phyloP scores from a whole-genome alignment of 106 monocot genomes.

The Chionographis japonica region DNA sequence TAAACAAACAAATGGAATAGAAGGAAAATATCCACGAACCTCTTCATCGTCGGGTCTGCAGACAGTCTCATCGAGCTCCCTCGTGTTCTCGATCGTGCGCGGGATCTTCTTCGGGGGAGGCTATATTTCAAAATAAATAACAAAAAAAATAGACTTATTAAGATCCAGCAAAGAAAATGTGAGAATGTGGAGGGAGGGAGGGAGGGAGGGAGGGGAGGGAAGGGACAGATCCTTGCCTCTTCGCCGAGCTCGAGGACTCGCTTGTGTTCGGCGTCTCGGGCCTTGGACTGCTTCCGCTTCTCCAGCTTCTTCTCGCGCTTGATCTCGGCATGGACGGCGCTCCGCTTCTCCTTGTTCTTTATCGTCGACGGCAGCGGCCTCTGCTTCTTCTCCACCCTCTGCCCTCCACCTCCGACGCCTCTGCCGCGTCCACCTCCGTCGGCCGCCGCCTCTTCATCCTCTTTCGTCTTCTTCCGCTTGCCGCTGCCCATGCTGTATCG shows the following conservation, averaged over 20 bases:
- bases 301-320: conserved; percentile 78
- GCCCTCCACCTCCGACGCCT: background rate
- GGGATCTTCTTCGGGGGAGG: conserved; percentile 48
- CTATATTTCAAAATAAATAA: conserved; percentile 8
- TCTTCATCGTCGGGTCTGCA: conserved; percentile 62
- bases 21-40: conserved; percentile 11
- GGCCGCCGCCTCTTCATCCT: background rate
- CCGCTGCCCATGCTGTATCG: background rate
- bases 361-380: conserved; percentile 49
- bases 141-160: background rate
- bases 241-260: conserved; percentile 79
- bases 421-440: background rate
- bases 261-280: conserved; percentile 46
- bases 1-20: too few relatives aligned
- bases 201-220: background rate
- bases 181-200: background rate
- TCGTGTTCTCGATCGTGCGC: conserved; percentile 71
- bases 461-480: conserved; percentile 11
- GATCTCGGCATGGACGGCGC: conserved; percentile 65
- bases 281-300: conserved; percentile 61
- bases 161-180: background rate
- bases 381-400: conserved; percentile 21
- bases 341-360: conserved; percentile 92
- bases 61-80: conserved; percentile 67
- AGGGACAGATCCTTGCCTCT: conserved; percentile 28